Evolutionary conservation across 441 rosid species (phyloP).

Genomic region (Bruguiera hainesii): DNA sequence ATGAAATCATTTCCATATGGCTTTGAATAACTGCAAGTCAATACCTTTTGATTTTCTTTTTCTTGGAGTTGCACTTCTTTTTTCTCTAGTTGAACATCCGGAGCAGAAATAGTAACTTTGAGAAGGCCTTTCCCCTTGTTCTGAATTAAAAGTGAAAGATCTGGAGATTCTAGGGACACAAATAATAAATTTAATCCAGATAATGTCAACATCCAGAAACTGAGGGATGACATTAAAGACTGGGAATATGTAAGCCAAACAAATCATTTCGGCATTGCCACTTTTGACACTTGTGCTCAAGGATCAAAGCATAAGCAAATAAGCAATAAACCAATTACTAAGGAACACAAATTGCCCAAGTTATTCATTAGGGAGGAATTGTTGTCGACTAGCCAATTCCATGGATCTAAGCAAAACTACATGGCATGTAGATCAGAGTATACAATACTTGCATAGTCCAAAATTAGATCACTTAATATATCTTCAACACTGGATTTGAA

Average conservation of each 20-base stretch:
- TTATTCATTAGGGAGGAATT: no score
- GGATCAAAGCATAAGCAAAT: background rate
- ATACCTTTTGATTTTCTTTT: conserved; percentile 52
- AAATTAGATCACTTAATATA: no score
- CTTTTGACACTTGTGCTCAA: background rate
- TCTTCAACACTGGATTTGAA: no score
- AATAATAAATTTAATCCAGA: conserved; percentile 15
- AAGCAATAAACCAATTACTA: background rate
- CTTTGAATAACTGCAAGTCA: background rate
- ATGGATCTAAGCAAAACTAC: no score
- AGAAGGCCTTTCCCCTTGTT: conserved; percentile 54
- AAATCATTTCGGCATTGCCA: background rate
- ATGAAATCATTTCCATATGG: background rate
- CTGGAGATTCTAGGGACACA: conserved; percentile 52
- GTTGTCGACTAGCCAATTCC: no score
- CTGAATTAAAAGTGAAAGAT: conserved; percentile 60
- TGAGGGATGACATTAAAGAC: background rate
- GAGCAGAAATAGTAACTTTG: conserved; percentile 50
- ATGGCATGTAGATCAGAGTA: no score
- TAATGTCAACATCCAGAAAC: background rate
- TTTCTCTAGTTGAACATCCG: conserved; percentile 46
- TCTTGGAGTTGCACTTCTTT: conserved; percentile 43
- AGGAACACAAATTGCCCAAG: background rate
- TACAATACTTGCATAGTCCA: no score
- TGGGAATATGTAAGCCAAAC: background rate